These are phyloP conservation scores for Poterioochromonas sp. DNA, from an alignment of 352 stramenopile genomes.

Conservation along the genomic window DNA sequence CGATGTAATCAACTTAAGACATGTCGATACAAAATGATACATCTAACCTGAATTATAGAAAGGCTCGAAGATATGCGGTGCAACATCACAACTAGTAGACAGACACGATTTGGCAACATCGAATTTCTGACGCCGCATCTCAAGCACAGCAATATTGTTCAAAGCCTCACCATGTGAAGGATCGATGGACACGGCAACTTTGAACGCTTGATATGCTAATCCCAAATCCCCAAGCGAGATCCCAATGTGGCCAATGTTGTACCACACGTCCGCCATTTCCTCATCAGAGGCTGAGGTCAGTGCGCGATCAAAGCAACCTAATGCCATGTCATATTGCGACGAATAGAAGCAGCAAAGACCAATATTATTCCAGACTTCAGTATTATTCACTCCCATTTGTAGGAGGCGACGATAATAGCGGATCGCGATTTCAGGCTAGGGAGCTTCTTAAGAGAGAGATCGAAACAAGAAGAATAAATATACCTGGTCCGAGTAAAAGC, in stretches of 20 bases:
- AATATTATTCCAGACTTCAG: constrained; percentile 87
- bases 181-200: constrained; percentile 78
- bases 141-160: constrained; percentile 76
- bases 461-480: no score
- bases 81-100: constrained; percentile 60
- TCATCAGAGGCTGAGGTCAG: constrained; percentile 73
- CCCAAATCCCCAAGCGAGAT: constrained; percentile 80
- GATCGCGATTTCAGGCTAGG: constrained; percentile 72
- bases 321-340: constrained; percentile 82
- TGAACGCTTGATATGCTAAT: constrained; percentile 82
- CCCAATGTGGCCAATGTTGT: constrained; percentile 81
- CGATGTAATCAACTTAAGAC: not conserved
- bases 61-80: constrained; percentile 76
- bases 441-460: not conserved
- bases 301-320: constrained; percentile 80
- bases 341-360: constrained; percentile 85
- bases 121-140: constrained; percentile 71
- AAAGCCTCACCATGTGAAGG: constrained; percentile 76
- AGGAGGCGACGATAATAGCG: constrained; percentile 82
- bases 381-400: constrained; percentile 76
- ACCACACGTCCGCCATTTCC: constrained; percentile 81
- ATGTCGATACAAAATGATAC: not conserved
- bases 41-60: constrained; percentile 62
- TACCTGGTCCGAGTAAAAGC: constrained; percentile 76
- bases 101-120: constrained; percentile 72